phyloP scores from a whole-genome alignment of 1,284 basidiomycete species.

The Rhizopogon parksii region DNA sequence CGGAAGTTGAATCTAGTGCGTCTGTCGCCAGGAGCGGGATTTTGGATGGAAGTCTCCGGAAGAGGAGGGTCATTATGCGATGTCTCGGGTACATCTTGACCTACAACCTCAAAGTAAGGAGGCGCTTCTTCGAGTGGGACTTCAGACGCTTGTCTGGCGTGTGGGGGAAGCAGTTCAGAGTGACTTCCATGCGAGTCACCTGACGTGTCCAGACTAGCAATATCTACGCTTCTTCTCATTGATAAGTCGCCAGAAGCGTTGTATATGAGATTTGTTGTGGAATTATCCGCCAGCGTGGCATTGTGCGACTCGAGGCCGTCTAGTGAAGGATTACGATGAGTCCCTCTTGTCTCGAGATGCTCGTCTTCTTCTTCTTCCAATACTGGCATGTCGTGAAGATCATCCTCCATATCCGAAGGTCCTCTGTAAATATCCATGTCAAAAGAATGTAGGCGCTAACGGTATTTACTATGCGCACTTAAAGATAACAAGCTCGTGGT shows the following conservation, averaged over 20 bases:
- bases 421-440: slow-evolving; percentile 26
- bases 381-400: slow-evolving; percentile 26
- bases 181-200: slow-evolving; percentile 18
- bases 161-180: slow-evolving; percentile 19
- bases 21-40: not conserved
- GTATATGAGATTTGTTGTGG: slow-evolving; percentile 19
- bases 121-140: slow-evolving; percentile 53
- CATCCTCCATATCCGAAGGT: slow-evolving; percentile 33
- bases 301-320: slow-evolving; percentile 21
- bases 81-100: slow-evolving; percentile 12
- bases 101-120: slow-evolving; percentile 54
- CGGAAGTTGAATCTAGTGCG: slow-evolving; percentile 25
- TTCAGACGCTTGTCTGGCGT: slow-evolving; percentile 24
- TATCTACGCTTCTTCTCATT: slow-evolving; percentile 13
- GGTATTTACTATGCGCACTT: slow-evolving; percentile 34
- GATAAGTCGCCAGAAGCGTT: slow-evolving; percentile 1
- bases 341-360: slow-evolving; percentile 4
- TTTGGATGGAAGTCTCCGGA: not conserved
- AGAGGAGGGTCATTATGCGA: slow-evolving; percentile 10
- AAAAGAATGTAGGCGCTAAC: not conserved
- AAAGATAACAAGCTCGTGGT: slow-evolving; percentile 68
- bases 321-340: slow-evolving; percentile 15
- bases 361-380: slow-evolving; percentile 30
- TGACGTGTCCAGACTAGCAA: slow-evolving; percentile 12
- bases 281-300: slow-evolving; percentile 16